phyloP scores from a whole-genome alignment of 345 rosid species.

The Syzygium jambos region DNA sequence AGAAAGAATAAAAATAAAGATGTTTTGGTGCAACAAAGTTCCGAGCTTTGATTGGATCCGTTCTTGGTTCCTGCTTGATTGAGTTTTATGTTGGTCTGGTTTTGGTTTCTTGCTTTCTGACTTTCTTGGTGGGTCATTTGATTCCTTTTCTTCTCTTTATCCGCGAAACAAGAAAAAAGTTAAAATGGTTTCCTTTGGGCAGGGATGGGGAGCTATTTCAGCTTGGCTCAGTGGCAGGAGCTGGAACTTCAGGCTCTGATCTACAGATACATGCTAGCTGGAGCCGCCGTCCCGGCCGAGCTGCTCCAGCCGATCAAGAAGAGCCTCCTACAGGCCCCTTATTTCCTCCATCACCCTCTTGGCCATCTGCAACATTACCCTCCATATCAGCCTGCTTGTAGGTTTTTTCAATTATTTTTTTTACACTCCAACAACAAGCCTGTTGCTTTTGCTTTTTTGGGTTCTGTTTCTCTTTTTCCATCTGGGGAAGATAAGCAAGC shows the following conservation, averaged over 20 bases:
- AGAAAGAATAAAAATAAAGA: neutral
- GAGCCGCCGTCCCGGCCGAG: slow-evolving; percentile 80
- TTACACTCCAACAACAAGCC: neutral
- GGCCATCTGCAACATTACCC: slow-evolving; percentile 26
- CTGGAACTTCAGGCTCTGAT: slow-evolving; percentile 94
- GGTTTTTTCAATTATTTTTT: slow-evolving; percentile 8
- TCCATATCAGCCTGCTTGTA: slow-evolving; percentile 70
- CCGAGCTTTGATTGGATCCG: neutral
- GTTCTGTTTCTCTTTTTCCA: neutral
- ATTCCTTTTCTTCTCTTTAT: neutral
- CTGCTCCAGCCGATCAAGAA: slow-evolving; percentile 85
- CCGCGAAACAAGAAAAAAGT: neutral
- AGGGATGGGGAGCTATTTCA: slow-evolving; percentile 79
- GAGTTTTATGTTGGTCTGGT: neutral
- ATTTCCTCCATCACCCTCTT: slow-evolving; percentile 51
- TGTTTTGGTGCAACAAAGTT: neutral
- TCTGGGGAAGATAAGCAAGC: neutral
- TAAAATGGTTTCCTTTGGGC: neutral
- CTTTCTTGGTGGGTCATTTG: neutral
- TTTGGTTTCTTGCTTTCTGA: neutral
- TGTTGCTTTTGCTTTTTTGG: neutral
- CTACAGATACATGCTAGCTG: slow-evolving; percentile 86
- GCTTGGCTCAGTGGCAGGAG: slow-evolving; percentile 89
- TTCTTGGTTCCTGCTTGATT: neutral
- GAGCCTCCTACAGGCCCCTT: slow-evolving; percentile 53